Base-by-base conservation (phyloP, 352 stramenopile genomes). In the Globisporangium nunn region DNA sequence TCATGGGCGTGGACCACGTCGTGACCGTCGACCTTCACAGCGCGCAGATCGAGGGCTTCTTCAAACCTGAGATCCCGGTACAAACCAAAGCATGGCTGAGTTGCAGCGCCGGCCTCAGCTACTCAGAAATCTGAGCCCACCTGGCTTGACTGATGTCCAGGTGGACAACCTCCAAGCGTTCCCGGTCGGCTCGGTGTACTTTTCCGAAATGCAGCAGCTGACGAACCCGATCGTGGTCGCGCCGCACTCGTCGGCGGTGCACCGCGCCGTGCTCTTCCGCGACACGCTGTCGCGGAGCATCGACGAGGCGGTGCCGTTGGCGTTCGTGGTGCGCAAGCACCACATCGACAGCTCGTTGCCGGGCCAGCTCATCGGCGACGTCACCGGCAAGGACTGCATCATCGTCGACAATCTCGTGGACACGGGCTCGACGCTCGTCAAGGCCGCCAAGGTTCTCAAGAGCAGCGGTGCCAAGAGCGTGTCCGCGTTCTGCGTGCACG, bases 21-120 rank as follows among this genome's bases (percentile, higher is more conserved):
- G 83, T 95, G 62, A 93, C 85, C 0, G 81, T 95, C 28, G 82
- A 95, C 46, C 70, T 95, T n/a, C 85, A 95, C 71, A 95, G 82
- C 46, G 78, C 82, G 40, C 85, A 95, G 63, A 91, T 93, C 54
- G 85, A 95, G 64, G 85, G 85, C 18, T 95, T 95, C 52, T 95
- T 95, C 67, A 91, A 91, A 59, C 85, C 85, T 7, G 68, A 87
- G 52, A 87, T 95, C 40, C 82, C 85, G 28, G 82, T 87, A 65
- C 48, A 61, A 14, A 23, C 23, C 23, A 23, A 23, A 23, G 23
- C 23, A 23, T 23, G 30, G 15, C 3, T 37, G 33, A 23, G 23
- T 23, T 23, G 23, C 23, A 23, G 23, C 23, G 23, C 23, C 23
- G 23, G 23, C 23, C 23, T 23, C 23, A 23, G 23, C 23, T 23